Percentiles rank a stretch among this genome's conserved stretches.
These are phyloP conservation scores for Hymenoscyphus scutula DNA, from an alignment of 2,329 filamentous ascomycete species.

Conservation along the genomic window DNA sequence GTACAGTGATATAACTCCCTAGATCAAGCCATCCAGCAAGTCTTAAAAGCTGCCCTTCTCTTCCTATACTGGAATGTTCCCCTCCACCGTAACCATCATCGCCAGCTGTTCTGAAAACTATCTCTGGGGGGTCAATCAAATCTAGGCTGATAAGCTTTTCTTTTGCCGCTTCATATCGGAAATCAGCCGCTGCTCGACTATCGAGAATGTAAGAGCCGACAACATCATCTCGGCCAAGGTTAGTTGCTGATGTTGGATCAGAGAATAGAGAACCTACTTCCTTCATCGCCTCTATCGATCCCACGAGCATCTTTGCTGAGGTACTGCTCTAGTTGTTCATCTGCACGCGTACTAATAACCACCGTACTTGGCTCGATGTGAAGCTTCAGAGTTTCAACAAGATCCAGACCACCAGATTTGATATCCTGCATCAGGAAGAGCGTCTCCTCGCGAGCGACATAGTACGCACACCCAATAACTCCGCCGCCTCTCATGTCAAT, in stretches of 20 bases:
- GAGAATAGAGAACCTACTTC: conserved; percentile 22
- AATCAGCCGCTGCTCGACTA: conserved; percentile 68
- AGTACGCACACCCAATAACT: conserved; percentile 81
- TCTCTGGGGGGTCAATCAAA: conserved; percentile 44
- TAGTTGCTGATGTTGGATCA: background rate
- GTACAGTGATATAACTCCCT: conserved; percentile 68
- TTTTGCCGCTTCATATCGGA: conserved; percentile 64
- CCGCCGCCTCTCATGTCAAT: conserved; percentile 65
- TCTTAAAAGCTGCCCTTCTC: conserved; percentile 63
- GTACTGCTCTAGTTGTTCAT: conserved; percentile 35
- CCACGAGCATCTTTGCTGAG: conserved; percentile 34
- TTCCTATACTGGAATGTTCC: conserved; percentile 46
- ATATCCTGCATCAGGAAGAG: conserved; percentile 78
- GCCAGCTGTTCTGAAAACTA: conserved; percentile 62
- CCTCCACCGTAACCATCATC: conserved; percentile 39
- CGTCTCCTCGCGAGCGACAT: conserved; percentile 65
- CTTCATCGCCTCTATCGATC: conserved; percentile 26
- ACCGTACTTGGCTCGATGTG: conserved; percentile 55
- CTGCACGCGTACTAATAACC: conserved; percentile 43
- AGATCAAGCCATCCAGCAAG: conserved; percentile 71
- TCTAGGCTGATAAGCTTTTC: conserved; percentile 62
- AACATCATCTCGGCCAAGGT: conserved; percentile 36
- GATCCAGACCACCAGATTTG: conserved; percentile 63
- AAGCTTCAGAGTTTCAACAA: conserved; percentile 60
- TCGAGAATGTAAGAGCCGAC: conserved; percentile 55